Evolutionary conservation across 257 asterid species (phyloP).

Genomic region (Dorcoceras hygrometricum): DNA sequence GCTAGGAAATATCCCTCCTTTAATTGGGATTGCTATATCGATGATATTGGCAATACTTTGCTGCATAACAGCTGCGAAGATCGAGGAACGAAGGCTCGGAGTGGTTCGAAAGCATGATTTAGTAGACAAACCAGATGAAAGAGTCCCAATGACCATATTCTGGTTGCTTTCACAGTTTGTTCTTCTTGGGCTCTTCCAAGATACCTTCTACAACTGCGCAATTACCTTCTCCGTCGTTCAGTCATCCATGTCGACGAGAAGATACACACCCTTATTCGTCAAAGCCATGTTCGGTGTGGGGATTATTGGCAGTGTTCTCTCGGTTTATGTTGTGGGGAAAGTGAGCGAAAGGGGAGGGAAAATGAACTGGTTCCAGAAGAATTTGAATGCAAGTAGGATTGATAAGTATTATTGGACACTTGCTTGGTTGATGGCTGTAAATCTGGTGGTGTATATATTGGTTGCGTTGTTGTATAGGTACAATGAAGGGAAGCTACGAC

Average conservation of each 20-base stretch:
- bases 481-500: slow-evolving; percentile 24
- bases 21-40: slow-evolving; percentile 31
- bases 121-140: slow-evolving; percentile 36
- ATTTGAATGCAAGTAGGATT: slow-evolving; percentile 34
- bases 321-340: slow-evolving; percentile 36
- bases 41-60: slow-evolving; percentile 40
- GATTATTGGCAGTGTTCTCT: slow-evolving; percentile 25
- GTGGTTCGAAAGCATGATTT: slow-evolving; percentile 33
- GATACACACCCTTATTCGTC: slow-evolving; percentile 23
- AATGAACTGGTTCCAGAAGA: slow-evolving; percentile 41
- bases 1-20: slow-evolving; percentile 26
- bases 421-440: slow-evolving; percentile 38
- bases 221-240: slow-evolving; percentile 29
- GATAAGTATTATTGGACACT: slow-evolving; percentile 45
- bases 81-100: slow-evolving; percentile 38
- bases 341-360: slow-evolving; percentile 39
- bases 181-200: slow-evolving; percentile 30
- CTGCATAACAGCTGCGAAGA: slow-evolving; percentile 49
- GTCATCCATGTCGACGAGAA: slow-evolving; percentile 17
- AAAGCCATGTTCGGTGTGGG: slow-evolving; percentile 30
- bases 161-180: slow-evolving; percentile 46
- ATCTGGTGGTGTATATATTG: slow-evolving; percentile 30
- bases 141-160: slow-evolving; percentile 40
- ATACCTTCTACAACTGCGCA: slow-evolving; percentile 23
- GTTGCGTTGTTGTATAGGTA: slow-evolving; percentile 30